Percentiles rank a stretch among this genome's conserved stretches.
Evolutionary conservation across 352 stramenopile species (phyloP).

Genomic region (Pythium apleroticum): DNA sequence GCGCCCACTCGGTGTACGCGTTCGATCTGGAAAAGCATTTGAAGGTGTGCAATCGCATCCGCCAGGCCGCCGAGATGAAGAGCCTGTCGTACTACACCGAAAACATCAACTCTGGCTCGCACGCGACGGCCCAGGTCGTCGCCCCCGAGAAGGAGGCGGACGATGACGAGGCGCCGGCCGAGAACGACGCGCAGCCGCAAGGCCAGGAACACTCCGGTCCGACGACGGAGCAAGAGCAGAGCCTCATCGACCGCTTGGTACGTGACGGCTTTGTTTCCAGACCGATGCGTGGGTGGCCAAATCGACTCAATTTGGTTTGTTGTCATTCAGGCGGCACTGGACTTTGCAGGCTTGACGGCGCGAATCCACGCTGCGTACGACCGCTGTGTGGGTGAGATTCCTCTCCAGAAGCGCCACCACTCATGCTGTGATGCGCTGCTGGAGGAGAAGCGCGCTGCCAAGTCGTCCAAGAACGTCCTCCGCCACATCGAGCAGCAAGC

Average conservation of each 20-base stretch:
- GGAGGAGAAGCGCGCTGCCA: conserved; percentile 53
- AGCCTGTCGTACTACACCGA: conserved; percentile 67
- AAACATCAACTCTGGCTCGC: conserved; percentile 78
- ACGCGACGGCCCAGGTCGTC: conserved; percentile 13
- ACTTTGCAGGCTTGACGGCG: conserved; percentile 52
- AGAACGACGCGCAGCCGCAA: neutral
- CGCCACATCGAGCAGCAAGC: conserved; percentile 84
- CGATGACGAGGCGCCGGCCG: conserved; percentile 8
- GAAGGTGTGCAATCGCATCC: conserved; percentile 75
- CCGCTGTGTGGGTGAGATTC: conserved; percentile 53
- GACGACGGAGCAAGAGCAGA: conserved; percentile 48
- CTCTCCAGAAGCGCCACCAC: conserved; percentile 70
- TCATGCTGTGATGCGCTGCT: conserved; percentile 60
- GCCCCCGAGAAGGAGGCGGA: neutral
- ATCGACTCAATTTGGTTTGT: too few relatives aligned
- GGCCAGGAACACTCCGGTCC: conserved; percentile 37
- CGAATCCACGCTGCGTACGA: conserved; percentile 58
- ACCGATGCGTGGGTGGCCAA: too few relatives aligned
- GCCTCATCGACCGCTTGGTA: conserved; percentile 72
- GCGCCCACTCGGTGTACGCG: conserved; percentile 70
- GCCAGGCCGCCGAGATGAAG: conserved; percentile 58
- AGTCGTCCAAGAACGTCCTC: conserved; percentile 59
- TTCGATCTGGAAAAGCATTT: conserved; percentile 82
- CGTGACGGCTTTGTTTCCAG: neutral
- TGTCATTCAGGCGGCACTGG: conserved; percentile 32